Conservation (phyloP, 2,329 filamentous ascomycete species). For the Fulvia fulva region DNA sequence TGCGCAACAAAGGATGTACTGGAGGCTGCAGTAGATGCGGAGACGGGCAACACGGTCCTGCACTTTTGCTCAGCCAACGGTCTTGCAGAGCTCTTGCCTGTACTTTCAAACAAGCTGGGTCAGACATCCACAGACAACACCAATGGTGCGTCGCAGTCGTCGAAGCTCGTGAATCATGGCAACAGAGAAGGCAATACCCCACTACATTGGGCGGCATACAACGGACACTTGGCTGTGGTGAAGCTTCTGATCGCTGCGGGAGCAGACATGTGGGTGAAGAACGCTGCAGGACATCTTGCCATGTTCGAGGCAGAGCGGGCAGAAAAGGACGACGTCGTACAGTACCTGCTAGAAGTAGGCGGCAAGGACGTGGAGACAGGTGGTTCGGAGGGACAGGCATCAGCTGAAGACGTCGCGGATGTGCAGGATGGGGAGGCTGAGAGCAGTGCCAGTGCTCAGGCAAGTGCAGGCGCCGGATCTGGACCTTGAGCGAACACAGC, state of each 20-base stretch:
- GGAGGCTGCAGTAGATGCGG: conserved; percentile 65
- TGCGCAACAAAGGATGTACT: conserved; percentile 62
- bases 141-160: background rate
- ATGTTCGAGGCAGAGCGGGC: conserved; percentile 50
- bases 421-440: conserved; percentile 16
- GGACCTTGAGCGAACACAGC: conserved; percentile 4
- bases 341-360: conserved; percentile 45
- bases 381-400: conserved; percentile 17
- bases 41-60: conserved; percentile 71
- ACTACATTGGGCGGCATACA: conserved; percentile 89
- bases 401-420: conserved; percentile 20
- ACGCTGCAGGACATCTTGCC: conserved; percentile 72
- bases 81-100: conserved; percentile 47
- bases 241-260: conserved; percentile 72
- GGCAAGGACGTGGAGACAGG: conserved; percentile 35
- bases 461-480: conserved; percentile 2
- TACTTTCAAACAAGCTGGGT: conserved; percentile 19
- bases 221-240: conserved; percentile 77
- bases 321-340: conserved; percentile 47
- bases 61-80: conserved; percentile 95
- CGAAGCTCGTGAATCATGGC: conserved; percentile 58
- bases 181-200: conserved; percentile 87
- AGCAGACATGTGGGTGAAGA: conserved; percentile 72
- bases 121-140: background rate
- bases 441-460: conserved; percentile 11